A percentile compares a stretch with the other conserved stretches of the same genome.
These are phyloP conservation scores for Fusarium mexicanum DNA, from an alignment of 2,329 filamentous ascomycete genomes.

Conservation along the genomic window DNA sequence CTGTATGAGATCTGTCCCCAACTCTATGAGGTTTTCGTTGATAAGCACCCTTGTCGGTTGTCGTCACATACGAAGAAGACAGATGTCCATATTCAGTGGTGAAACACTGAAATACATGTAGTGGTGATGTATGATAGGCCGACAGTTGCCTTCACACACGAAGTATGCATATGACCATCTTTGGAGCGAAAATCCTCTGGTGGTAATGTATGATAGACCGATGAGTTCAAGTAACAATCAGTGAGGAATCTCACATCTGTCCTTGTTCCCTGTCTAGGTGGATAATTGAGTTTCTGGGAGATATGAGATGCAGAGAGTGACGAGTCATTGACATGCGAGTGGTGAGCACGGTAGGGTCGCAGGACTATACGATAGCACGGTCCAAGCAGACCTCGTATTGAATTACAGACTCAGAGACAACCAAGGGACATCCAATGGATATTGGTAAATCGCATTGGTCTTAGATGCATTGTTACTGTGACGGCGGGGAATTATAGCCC, in stretches of 20 bases:
- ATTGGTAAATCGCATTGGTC: not conserved
- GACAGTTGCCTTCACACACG: not conserved
- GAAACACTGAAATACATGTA: not conserved
- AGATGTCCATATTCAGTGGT: not conserved
- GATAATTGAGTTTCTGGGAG: not conserved
- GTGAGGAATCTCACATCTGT: not conserved
- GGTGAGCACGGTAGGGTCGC: not conserved
- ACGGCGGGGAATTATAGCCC: not conserved
- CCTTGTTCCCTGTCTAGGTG: not conserved
- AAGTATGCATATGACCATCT: not conserved
- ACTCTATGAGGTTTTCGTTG: not conserved
- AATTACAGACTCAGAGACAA: not conserved
- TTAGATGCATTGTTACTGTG: not conserved
- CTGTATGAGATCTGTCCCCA: not conserved
- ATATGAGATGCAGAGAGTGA: not conserved
- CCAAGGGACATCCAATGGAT: no score
- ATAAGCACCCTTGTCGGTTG: not conserved
- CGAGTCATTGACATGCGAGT: not conserved
- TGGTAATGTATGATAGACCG: not conserved
- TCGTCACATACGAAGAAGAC: not conserved
- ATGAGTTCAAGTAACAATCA: not conserved
- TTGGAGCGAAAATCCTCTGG: rapidly evolving
- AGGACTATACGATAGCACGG: not conserved
- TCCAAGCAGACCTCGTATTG: not conserved
- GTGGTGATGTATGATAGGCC: not conserved